These are phyloP conservation scores for Aspergillus melleus DNA, from an alignment of 2,329 filamentous ascomycete genomes.

Conservation along the genomic window DNA sequence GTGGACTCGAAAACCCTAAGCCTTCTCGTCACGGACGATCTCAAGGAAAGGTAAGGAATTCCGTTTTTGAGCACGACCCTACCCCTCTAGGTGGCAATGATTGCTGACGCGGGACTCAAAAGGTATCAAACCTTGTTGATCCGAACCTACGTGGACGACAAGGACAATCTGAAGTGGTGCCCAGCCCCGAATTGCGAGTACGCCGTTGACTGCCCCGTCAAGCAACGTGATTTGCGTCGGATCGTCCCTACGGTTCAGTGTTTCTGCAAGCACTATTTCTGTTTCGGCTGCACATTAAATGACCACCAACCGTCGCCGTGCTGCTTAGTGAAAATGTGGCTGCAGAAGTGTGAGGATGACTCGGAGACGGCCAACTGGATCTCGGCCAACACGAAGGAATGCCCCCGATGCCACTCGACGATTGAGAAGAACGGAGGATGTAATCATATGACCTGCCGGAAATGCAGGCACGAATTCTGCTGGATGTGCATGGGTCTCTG, in stretches of 20 bases:
- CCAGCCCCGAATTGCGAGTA: constrained; percentile 96
- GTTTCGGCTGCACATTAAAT: constrained; percentile 85
- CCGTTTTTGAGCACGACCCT: constrained; percentile 2
- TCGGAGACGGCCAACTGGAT: constrained; percentile 99
- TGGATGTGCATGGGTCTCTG: constrained; percentile 99
- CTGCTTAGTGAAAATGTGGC: constrained; percentile 85
- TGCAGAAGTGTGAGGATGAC: constrained; percentile 98
- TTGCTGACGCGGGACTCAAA: constrained; percentile 16
- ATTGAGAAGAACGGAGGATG: constrained; percentile 99
- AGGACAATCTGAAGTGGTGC: constrained; percentile 94
- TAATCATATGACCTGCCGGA: constrained; percentile 97
- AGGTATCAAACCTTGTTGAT: constrained; percentile 86
- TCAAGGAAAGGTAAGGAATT: constrained; percentile 54
- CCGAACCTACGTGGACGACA: constrained; percentile 95
- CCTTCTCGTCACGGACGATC: constrained; percentile 63
- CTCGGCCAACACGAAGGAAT: constrained; percentile 97
- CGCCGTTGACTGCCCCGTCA: constrained; percentile 83
- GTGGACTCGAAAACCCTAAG: constrained; percentile 88
- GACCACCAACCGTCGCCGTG: constrained; percentile 96
- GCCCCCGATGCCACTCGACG: constrained; percentile 90
- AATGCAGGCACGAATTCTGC: constrained; percentile 95
- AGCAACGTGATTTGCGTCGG: constrained; percentile 79
- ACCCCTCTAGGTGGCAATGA: not conserved
- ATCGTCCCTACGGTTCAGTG: constrained; percentile 91
- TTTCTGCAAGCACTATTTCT: constrained; percentile 81